Base-by-base conservation (phyloP, 2,329 filamentous ascomycete species). In the Pleoardoris graminearum region DNA sequence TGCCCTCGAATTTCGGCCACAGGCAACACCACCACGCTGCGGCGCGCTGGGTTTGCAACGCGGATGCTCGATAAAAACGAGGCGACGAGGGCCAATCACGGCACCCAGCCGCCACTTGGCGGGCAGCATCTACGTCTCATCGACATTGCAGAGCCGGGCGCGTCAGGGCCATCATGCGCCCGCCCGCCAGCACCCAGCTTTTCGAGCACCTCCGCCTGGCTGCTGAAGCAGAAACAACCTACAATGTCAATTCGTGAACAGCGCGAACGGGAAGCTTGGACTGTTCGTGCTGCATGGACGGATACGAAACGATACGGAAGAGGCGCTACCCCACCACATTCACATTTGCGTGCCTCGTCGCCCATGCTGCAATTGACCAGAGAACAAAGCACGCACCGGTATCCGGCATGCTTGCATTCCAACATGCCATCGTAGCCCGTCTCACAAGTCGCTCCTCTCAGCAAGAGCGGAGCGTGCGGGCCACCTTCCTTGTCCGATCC, bases 1-100 rank as follows among this genome's bases (percentile, higher is more conserved):
- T 25, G 37, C 46, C 48, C 48, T 46, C 41, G 48, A 51, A 45
- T 45, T 51, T 51, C 45, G n/a, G 45, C 33, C 45, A 48, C 35
- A 39, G 45, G 42, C 30, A 45, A 14, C 27, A 29, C 12, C 41
- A 30, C n/a, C 22, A 32, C 10, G 33, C 45, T 37, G 33, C 33
- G 33, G 33, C 45, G 32, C 32, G 23, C 22, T 38, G 33, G 33
- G 36, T 49, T 49, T 39, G 46, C 10, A n/a, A 39, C 23, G 25
- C 30, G 16, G 45, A 12, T 8, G 7, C 32, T 21, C 45, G 16
- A 35, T 3, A n/a, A 23, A 2, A 16, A 35, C 42, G 30, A 45
- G 42, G 29, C 29, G 7, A 16, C 30, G 1, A 38, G 22, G 35
- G 25, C 47, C 47, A 49, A 42, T 49, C 47, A 25, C 7, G 21